Conservation (phyloP, 1,284 basidiomycete genomes). For the Puccinia hordei region DNA sequence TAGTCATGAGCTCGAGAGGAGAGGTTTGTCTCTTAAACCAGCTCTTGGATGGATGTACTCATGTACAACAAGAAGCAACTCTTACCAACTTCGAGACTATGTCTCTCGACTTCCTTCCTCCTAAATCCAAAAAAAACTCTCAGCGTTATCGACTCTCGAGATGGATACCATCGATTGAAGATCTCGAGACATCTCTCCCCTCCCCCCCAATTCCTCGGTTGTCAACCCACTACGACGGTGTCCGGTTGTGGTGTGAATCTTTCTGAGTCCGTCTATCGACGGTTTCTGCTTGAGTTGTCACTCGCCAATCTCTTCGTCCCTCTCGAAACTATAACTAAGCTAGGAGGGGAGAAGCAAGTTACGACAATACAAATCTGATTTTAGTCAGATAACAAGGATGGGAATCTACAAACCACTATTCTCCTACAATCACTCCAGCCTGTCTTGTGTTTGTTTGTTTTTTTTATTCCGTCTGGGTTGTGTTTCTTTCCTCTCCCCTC, state of each 20-base stretch:
- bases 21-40: too few relatives aligned
- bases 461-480: too few relatives aligned
- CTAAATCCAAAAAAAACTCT: background rate
- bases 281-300: background rate
- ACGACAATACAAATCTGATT: background rate
- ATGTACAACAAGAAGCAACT: too few relatives aligned
- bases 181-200: background rate
- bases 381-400: background rate
- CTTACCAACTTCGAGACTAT: too few relatives aligned
- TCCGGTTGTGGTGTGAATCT: background rate
- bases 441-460: too few relatives aligned
- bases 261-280: background rate
- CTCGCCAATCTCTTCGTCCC: slow-evolving; percentile 12
- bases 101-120: too few relatives aligned
- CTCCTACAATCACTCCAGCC: too few relatives aligned
- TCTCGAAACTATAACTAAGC: slow-evolving; percentile 12
- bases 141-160: background rate
- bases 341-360: slow-evolving; percentile 3
- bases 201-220: too few relatives aligned
- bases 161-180: background rate
- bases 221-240: background rate
- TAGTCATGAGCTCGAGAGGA: too few relatives aligned
- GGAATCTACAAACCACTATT: too few relatives aligned
- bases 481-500: too few relatives aligned
- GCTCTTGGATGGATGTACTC: too few relatives aligned